phyloP scores from a whole-genome alignment of 163 green algal genomes.

The Chlamydomonas reinhardtii region DNA sequence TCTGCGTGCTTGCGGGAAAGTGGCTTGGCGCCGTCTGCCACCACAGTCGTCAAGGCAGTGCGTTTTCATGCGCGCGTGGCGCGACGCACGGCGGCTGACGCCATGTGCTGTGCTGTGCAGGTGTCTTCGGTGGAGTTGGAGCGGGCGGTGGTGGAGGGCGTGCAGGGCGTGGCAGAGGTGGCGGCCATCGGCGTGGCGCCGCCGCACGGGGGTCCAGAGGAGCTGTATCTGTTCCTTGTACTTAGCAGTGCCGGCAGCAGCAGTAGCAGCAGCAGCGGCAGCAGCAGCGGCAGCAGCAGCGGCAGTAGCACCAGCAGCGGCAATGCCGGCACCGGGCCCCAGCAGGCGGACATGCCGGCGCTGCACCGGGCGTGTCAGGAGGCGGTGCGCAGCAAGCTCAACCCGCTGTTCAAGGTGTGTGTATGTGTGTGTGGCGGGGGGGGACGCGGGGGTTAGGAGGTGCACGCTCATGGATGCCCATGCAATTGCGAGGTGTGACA shows the following conservation, averaged over 20 bases:
- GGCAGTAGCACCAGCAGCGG: background rate
- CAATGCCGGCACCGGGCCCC: background rate
- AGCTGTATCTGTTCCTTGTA: conserved; percentile 89
- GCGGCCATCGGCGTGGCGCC: conserved; percentile 86
- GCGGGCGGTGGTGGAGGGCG: conserved; percentile 69
- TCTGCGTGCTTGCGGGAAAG: too few species aligned
- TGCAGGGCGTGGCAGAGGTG: conserved; percentile 75
- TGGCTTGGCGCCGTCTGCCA: too few species aligned
- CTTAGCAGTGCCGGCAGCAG: conserved; percentile 26
- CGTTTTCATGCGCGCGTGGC: too few species aligned
- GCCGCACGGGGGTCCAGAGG: conserved; percentile 85
- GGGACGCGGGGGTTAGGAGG: too few species aligned
- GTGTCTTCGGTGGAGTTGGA: conserved; percentile 88
- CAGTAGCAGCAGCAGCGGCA: background rate
- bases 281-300: background rate
- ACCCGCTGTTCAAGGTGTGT: conserved; percentile 93
- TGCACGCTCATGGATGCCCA: background rate
- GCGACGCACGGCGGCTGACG: too few species aligned
- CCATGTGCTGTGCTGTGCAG: background rate
- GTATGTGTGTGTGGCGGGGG: background rate
- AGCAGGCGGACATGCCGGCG: background rate
- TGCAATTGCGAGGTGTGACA: too few species aligned
- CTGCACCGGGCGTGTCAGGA: conserved; percentile 64
- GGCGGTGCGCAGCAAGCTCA: conserved; percentile 81
- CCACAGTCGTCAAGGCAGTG: too few species aligned